Conservation (phyloP, 2,329 filamentous ascomycete genomes). For the Fusarium nurragi region DNA sequence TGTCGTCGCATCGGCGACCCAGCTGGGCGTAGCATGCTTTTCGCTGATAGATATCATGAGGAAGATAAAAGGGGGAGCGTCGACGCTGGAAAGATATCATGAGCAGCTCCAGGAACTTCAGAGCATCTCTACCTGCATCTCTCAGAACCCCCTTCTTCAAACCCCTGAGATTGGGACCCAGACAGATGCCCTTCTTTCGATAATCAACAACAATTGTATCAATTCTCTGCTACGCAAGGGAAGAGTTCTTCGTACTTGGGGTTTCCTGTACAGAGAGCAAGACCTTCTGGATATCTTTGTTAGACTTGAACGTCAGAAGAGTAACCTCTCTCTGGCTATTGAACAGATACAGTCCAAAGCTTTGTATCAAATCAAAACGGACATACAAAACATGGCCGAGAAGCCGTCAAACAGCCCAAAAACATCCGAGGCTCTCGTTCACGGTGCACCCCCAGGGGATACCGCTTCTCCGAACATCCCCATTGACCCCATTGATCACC, state of each 20-base stretch:
- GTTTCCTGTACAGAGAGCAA: neutral
- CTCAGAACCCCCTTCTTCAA: conserved; percentile 37
- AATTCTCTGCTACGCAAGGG: neutral
- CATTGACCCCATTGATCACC: too few relatives aligned
- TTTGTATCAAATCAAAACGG: conserved; percentile 33
- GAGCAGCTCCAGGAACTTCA: conserved; percentile 36
- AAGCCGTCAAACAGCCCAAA: neutral
- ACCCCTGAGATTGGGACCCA: conserved; percentile 30
- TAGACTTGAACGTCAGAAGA: conserved; percentile 30
- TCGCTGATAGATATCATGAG: conserved; percentile 29
- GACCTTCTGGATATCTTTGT: conserved; percentile 32
- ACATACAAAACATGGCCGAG: conserved; percentile 4
- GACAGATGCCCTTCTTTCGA: conserved; percentile 22
- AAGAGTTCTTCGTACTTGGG: neutral
- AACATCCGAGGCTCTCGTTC: too few relatives aligned
- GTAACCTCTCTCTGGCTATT: conserved; percentile 16
- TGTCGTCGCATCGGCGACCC: conserved; percentile 33
- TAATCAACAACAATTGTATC: conserved; percentile 19
- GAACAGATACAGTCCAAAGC: conserved; percentile 53
- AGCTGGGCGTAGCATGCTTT: conserved; percentile 24
- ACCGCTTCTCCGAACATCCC: neutral
- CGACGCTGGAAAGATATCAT: conserved; percentile 29
- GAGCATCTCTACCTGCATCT: conserved; percentile 29
- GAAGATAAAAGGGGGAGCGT: conserved; percentile 38
- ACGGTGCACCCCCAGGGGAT: neutral